Base-by-base conservation (phyloP, 148 eudicot genomes). In the Cornus controversa region DNA sequence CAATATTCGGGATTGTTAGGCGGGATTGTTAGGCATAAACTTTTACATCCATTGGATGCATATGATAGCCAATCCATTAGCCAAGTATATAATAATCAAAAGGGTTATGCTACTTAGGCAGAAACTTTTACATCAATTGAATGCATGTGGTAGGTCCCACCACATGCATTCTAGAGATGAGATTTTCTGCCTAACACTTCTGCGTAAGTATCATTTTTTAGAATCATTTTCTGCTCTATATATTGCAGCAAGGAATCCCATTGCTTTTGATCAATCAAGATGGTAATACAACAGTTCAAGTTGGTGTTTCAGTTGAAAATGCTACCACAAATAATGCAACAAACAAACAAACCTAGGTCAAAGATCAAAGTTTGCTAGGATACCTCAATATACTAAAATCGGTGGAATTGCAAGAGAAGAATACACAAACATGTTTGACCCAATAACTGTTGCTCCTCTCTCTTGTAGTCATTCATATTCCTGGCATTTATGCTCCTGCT, bases 231-330 rank as follows among this genome's bases (percentile, higher is more conserved):
- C 13, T 45, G n/a, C 14, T 65, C 53, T 80, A 45, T 8, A 63
- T 71, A 18, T 79, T 77, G 69, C 91, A 93, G 97, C 22, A 66
- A 31, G 97, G 97, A 27, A 86, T 93, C 68, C 84, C 91, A 74
- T 58, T 93, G 90, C 84, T 91, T 2, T 72, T 93, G 69, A 86
- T 93, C 81, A 91, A 93, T 82, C 87, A 91, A 6, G 92, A 87
- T 36, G 81, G 84, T 0, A 66, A 69, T 22, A 70, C 80, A 15
- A 75, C 85, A 23, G 76, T 80, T 45, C 72, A 80, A 80, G 89
- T 88, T 26, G 78, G 77, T 23, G 78, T 90, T 66, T 82, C 89
- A 5, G 69, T 89, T 18, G 85, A 77, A 53, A 82, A 72, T 76
- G 85, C 66, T 1, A 79, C 72, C n/a, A 18, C 78, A 64, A 71